Evolutionary conservation across 805 yeast genomes (phyloP).

Genomic region (Starmerella davenportii): DNA sequence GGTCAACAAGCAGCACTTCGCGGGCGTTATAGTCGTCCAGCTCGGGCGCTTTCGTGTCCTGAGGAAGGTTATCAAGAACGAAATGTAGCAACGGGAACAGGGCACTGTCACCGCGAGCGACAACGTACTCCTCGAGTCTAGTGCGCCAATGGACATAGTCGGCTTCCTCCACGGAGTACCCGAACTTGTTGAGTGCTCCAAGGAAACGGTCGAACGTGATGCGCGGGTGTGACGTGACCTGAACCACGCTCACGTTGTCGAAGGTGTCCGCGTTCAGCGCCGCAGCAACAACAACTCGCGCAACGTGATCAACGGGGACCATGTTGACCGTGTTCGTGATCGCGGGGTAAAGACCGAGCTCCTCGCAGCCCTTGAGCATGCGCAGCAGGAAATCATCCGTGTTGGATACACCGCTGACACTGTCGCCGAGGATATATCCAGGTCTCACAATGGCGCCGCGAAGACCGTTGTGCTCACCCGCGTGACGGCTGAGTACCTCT

Average conservation of each 20-base stretch:
- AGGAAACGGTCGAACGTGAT: slow-evolving; percentile 61
- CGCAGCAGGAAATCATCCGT: slow-evolving; percentile 92
- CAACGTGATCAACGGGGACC: slow-evolving; percentile 98
- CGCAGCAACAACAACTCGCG: slow-evolving; percentile 69
- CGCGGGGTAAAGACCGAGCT: slow-evolving; percentile 70
- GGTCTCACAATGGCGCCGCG: slow-evolving; percentile 85
- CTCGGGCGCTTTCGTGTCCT: slow-evolving; percentile 86
- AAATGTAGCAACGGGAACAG: slow-evolving; percentile 84
- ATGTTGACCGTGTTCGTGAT: slow-evolving; percentile 77
- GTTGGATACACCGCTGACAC: slow-evolving; percentile 70
- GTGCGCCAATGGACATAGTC: slow-evolving; percentile 69
- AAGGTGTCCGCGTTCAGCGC: slow-evolving; percentile 55
- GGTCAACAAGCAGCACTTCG: slow-evolving; percentile 46
- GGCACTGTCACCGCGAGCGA: slow-evolving; percentile 64
- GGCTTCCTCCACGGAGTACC: slow-evolving; percentile 44
- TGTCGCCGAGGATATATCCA: slow-evolving; percentile 84
- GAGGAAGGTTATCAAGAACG: slow-evolving; percentile 82
- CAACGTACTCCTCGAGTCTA: slow-evolving; percentile 57
- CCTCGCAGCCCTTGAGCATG: slow-evolving; percentile 86
- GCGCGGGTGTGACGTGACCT: slow-evolving; percentile 96
- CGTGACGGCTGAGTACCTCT: slow-evolving; percentile 70
- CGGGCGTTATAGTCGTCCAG: slow-evolving; percentile 73
- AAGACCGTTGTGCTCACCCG: slow-evolving; percentile 65
- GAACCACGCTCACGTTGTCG: slow-evolving; percentile 52
- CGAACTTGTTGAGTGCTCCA: slow-evolving; percentile 45